Conservation (phyloP, 805 yeast genomes). For the Metschnikowia noctiluminum region DNA sequence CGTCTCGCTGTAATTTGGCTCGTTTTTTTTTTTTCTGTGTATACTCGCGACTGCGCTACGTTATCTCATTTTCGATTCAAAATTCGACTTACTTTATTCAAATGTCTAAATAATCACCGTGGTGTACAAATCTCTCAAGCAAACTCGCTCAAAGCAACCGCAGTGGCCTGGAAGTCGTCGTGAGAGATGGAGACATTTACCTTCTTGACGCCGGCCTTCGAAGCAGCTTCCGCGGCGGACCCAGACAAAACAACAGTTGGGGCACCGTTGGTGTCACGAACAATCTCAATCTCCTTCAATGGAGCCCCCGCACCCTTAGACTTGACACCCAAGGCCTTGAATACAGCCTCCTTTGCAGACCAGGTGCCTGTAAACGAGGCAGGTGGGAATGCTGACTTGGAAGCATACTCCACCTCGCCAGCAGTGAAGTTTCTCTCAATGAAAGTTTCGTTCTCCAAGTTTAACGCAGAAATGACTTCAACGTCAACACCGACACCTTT, state of each 20-base stretch:
- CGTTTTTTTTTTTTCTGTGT: too few relatives aligned
- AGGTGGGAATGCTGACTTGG: constrained; percentile 67
- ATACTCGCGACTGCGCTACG: too few relatives aligned
- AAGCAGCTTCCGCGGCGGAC: constrained; percentile 71
- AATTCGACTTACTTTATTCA: too few relatives aligned
- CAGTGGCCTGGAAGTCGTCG: constrained; percentile 95
- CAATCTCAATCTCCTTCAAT: constrained; percentile 84
- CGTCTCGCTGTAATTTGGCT: too few relatives aligned
- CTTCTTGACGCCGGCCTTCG: constrained; percentile 58
- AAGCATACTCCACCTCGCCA: constrained; percentile 76
- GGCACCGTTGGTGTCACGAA: constrained; percentile 68
- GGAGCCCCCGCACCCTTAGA: constrained; percentile 96
- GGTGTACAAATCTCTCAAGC: background rate
- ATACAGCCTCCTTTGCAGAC: constrained; percentile 99
- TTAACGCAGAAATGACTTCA: constrained; percentile 78
- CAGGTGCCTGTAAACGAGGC: constrained; percentile 97
- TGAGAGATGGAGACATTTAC: constrained; percentile 92
- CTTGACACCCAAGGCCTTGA: constrained; percentile 87
- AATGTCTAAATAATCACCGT: background rate
- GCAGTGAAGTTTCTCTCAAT: constrained; percentile 87
- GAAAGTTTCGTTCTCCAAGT: constrained; percentile 86
- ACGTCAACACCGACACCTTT: constrained; percentile 96
- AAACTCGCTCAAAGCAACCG: constrained; percentile 80
- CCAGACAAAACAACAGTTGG: constrained; percentile 81
- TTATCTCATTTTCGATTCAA: too few relatives aligned